Conservation (phyloP, 2,329 filamentous ascomycete genomes). For the Xylariales sp. region DNA sequence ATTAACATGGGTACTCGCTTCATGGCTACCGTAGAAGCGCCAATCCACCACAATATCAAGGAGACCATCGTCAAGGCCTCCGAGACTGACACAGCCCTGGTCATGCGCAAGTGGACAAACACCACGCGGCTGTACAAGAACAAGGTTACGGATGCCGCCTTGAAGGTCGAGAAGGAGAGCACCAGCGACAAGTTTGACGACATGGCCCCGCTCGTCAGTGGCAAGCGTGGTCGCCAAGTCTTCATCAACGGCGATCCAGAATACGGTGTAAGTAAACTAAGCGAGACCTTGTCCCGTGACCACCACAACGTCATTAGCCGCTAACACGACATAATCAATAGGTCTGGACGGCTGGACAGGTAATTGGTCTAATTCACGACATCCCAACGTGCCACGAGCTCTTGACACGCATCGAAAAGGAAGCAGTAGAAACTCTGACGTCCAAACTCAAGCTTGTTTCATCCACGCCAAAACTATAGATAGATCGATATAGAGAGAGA, state of each 20-base stretch:
- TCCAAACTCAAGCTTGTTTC: constrained; percentile 53
- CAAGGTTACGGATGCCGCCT: constrained; percentile 75
- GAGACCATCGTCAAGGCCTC: constrained; percentile 81
- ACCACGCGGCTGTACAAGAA: constrained; percentile 87
- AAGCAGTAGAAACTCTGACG: constrained; percentile 63
- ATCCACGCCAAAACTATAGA: constrained; percentile 53
- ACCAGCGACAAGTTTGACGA: constrained; percentile 83
- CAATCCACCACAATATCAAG: constrained; percentile 92
- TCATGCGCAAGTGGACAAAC: constrained; percentile 89
- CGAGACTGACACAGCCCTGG: constrained; percentile 86
- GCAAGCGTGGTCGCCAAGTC: constrained; percentile 85
- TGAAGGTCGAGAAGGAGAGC: constrained; percentile 80
- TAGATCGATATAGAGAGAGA: no score
- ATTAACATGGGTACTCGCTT: constrained; percentile 99
- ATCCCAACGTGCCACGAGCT: constrained; percentile 71
- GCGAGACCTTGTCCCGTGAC: background rate
- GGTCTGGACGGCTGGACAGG: constrained; percentile 97
- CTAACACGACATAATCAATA: constrained; percentile 31
- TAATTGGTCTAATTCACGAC: constrained; percentile 84
- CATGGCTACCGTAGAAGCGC: constrained; percentile 92
- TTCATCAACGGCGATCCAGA: constrained; percentile 90
- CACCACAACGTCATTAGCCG: no score
- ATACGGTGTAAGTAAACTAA: constrained; percentile 67
- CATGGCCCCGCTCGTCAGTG: constrained; percentile 81
- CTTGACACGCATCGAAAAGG: constrained; percentile 69